A percentile compares a stretch with the other conserved stretches of the same genome.
phyloP scores from a whole-genome alignment of 768 basidiomycete species.

The Pleurotus cornucopiae region DNA sequence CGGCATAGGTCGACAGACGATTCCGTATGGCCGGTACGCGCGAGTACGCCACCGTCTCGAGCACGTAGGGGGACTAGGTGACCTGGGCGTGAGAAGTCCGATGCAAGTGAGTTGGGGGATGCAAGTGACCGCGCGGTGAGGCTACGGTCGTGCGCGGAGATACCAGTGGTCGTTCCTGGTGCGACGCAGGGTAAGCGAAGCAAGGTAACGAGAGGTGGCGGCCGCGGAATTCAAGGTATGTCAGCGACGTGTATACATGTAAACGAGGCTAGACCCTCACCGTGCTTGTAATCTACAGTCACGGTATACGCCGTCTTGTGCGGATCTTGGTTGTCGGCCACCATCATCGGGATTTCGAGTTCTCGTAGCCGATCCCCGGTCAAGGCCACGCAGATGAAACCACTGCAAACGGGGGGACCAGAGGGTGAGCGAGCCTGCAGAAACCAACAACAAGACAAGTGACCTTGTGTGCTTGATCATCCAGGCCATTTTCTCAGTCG shows the following conservation, averaged over 20 bases:
- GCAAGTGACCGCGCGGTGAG: constrained; percentile 85
- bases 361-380: constrained; percentile 70
- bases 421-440: background rate
- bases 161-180: constrained; percentile 88
- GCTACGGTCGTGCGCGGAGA: constrained; percentile 93
- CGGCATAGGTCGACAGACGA: constrained; percentile 82
- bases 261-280: constrained; percentile 35
- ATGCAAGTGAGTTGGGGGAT: constrained; percentile 43
- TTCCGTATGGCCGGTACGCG: constrained; percentile 94
- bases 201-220: background rate
- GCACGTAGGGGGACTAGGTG: constrained; percentile 94
- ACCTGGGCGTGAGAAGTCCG: constrained; percentile 88
- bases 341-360: constrained; percentile 91
- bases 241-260: background rate
- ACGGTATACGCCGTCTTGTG: constrained; percentile 94
- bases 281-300: constrained; percentile 90
- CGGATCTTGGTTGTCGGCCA: constrained; percentile 83
- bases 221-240: background rate
- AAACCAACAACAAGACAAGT: constrained; percentile 17
- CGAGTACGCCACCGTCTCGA: constrained; percentile 77
- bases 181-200: background rate
- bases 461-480: constrained; percentile 96
- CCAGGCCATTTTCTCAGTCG: constrained; percentile 98
- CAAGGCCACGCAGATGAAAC: constrained; percentile 89
- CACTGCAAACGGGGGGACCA: constrained; percentile 41